Evolutionary conservation across 352 stramenopile species (phyloP).

Genomic region (Pythium dissimile): DNA sequence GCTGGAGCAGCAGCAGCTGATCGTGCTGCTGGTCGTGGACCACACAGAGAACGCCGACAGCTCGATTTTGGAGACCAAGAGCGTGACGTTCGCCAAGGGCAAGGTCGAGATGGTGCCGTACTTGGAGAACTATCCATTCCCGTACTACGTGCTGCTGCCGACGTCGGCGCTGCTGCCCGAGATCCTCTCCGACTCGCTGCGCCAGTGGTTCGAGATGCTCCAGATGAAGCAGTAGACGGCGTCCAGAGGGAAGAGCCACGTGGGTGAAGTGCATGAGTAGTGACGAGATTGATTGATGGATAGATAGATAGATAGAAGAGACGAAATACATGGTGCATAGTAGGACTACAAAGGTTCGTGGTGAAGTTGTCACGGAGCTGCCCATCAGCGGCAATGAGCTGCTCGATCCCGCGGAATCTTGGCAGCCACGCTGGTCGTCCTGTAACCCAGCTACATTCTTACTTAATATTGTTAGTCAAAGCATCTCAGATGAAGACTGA

Average conservation of each 20-base stretch:
- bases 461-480: no score
- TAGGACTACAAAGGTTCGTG: no score
- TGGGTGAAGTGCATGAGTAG: no score
- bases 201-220: slow-evolving; percentile 99
- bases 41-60: slow-evolving; percentile 68
- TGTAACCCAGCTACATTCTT: no score
- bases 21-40: slow-evolving; percentile 98
- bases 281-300: neutral
- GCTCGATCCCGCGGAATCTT: no score
- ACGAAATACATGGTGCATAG: neutral
- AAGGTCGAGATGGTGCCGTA: slow-evolving; percentile 97
- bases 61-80: slow-evolving; percentile 98
- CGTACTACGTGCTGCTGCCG: slow-evolving; percentile 98
- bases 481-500: no score
- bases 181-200: slow-evolving; percentile 98
- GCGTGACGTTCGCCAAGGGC: slow-evolving; percentile 95
- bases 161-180: slow-evolving; percentile 96
- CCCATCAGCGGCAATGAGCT: no score
- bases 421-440: no score
- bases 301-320: slow-evolving; percentile 12
- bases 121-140: slow-evolving; percentile 99
- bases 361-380: no score
- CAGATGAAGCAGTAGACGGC: slow-evolving; percentile 62
- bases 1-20: slow-evolving; percentile 96
- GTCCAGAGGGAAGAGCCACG: no score